These are phyloP conservation scores for Aspergillus flavus DNA, from an alignment of 2,329 filamentous ascomycete genomes.

Conservation along the genomic window DNA sequence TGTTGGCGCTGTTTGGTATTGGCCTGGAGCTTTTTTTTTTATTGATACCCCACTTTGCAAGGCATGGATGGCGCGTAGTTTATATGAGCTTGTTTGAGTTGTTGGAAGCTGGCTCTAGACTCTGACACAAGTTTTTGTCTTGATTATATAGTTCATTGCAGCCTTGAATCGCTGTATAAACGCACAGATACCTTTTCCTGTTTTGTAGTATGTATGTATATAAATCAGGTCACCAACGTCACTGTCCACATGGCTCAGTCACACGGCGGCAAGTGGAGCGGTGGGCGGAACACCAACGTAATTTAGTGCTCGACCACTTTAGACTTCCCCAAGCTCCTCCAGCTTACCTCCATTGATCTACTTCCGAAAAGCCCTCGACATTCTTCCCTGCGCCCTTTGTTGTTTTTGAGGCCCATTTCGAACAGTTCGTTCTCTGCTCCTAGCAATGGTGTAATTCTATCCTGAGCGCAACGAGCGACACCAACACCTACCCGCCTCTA, in stretches of 20 bases:
- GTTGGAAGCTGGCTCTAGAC: too few relatives aligned
- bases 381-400: neutral
- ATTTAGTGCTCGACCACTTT: constrained; percentile 6
- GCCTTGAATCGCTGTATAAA: neutral
- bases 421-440: neutral
- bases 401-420: neutral
- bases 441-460: constrained; percentile 39
- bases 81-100: neutral
- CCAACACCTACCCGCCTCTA: constrained; percentile 51
- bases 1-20: constrained; percentile 7
- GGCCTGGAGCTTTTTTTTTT: neutral
- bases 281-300: constrained; percentile 18
- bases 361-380: neutral
- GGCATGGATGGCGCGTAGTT: constrained; percentile 9
- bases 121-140: neutral
- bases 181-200: neutral
- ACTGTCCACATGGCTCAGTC: constrained; percentile 12
- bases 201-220: neutral
- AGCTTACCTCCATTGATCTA: neutral
- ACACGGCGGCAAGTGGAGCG: constrained; percentile 20
- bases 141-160: neutral
- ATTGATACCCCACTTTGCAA: constrained; percentile 9
- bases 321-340: constrained; percentile 1
- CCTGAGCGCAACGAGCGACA: constrained; percentile 31
- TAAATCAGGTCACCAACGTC: neutral